Evolutionary conservation across 306 rosid genomes (phyloP), one percentile per base, ranked within the genome.

Genomic region (Quercus robur): DNA sequence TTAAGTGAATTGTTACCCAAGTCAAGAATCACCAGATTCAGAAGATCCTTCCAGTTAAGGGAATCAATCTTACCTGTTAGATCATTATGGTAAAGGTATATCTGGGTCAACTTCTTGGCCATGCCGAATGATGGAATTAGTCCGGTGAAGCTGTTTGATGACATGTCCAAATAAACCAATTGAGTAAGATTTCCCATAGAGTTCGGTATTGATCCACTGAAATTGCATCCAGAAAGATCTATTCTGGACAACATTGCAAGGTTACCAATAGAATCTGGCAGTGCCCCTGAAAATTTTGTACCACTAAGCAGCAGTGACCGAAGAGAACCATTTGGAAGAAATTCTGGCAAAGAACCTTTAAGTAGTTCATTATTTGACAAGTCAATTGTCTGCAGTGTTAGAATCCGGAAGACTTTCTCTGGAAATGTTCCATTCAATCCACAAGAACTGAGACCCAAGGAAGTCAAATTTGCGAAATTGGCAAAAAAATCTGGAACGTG

Each of bases 91-190:
- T 5, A 75, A 33, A 87, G 70, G 61, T 63, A 67, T 17, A 87
- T 20, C 57, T 55, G 13, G 6, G 51, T 56, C 67, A 87, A 82
- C 17, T 38, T 70, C 75, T 76, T 84, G 66, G 86, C 70, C 63
- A 1, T 79, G 14, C 61, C 73, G 18, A 85, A 81, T 11, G 85
- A 85, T 63, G 91, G 91, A 1, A 88, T 75, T 6, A 59, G 56
- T 23, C 89, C 85, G 1, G 21, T 67, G 64, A 88, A 81, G 6
- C 73, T 67, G 35, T 88, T 88, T 2, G 0, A 57, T 1, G 88
- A 86, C 52, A 88, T 20, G 61, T 86, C 88, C 17, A 86, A 49
- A 61, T 74, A 6, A 58, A 62, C 77, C 56, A 88, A 82, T 26
- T 82, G 41, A 26, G 77, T 66, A 63, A 86, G 84, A 8, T 80